Conservation (phyloP, 2,329 filamentous ascomycete species). For the Pseudogymnoascus sp. region DNA sequence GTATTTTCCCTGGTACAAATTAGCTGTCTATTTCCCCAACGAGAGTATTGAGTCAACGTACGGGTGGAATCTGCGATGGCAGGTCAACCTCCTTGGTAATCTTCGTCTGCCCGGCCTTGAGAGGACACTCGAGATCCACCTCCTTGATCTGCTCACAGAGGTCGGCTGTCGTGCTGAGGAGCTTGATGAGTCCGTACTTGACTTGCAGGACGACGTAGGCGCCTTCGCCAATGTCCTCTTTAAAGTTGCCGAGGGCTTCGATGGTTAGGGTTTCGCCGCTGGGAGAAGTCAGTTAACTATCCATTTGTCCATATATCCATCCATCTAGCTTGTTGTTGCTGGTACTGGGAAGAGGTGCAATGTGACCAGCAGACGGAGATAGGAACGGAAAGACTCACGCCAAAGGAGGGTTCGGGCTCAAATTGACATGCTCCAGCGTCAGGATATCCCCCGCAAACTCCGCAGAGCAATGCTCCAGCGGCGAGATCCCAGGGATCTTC, state of each 20-base stretch:
- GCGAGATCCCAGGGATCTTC: constrained; percentile 74
- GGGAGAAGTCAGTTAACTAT: constrained; percentile 9
- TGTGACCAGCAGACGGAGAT: too few species aligned
- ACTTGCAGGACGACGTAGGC: constrained; percentile 77
- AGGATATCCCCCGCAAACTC: constrained; percentile 64
- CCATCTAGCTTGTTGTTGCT: background rate
- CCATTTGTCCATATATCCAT: background rate
- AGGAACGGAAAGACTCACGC: constrained; percentile 54
- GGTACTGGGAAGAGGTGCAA: too few species aligned
- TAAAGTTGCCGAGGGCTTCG: constrained; percentile 67
- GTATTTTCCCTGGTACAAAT: constrained; percentile 65
- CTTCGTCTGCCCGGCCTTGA: constrained; percentile 66
- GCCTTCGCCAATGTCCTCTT: constrained; percentile 63
- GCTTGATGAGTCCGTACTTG: constrained; percentile 87
- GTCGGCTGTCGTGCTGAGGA: constrained; percentile 73
- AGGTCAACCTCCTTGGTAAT: constrained; percentile 78
- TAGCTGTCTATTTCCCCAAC: background rate
- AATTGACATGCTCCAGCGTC: constrained; percentile 68
- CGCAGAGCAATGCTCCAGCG: constrained; percentile 65
- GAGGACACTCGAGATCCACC: constrained; percentile 80
- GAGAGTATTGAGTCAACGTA: constrained; percentile 39
- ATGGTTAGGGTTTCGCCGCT: constrained; percentile 76
- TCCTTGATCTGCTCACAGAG: constrained; percentile 85
- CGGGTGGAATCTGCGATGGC: constrained; percentile 79
- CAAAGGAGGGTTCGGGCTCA: constrained; percentile 77